These are phyloP conservation scores for Agrostemma githago DNA, from an alignment of 148 eudicot species.

Conservation along the genomic window DNA sequence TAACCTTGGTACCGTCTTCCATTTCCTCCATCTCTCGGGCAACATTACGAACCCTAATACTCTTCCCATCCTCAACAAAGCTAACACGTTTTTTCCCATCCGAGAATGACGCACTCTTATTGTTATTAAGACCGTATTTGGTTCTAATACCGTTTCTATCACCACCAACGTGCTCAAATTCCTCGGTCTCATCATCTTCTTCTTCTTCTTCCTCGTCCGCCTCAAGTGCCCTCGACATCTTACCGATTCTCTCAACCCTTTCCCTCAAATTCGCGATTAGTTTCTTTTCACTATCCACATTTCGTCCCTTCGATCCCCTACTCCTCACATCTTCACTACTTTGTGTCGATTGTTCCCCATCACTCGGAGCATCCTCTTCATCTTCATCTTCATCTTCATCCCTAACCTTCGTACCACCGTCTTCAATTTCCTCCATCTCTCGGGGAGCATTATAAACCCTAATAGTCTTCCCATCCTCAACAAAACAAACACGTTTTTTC, in stretches of 20 bases:
- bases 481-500: slow-evolving; percentile 59
- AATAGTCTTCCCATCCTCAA: slow-evolving; percentile 50
- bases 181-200: slow-evolving; percentile 27
- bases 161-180: slow-evolving; percentile 27
- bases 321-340: slow-evolving; percentile 33
- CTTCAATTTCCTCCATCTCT: slow-evolving; percentile 42
- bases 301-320: slow-evolving; percentile 22
- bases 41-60: slow-evolving; percentile 31
- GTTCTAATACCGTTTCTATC: slow-evolving; percentile 27
- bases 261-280: slow-evolving; percentile 38
- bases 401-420: slow-evolving; percentile 29
- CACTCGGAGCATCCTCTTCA: slow-evolving; percentile 38
- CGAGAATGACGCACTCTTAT: slow-evolving; percentile 23
- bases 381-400: slow-evolving; percentile 49
- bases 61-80: slow-evolving; percentile 58
- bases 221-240: slow-evolving; percentile 33
- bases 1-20: slow-evolving; percentile 35
- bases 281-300: slow-evolving; percentile 28
- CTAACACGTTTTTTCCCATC: slow-evolving; percentile 51
- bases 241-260: slow-evolving; percentile 43
- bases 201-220: slow-evolving; percentile 24
- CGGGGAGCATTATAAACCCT: slow-evolving; percentile 29
- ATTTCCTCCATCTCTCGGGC: slow-evolving; percentile 37
- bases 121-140: slow-evolving; percentile 22
- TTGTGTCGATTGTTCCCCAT: slow-evolving; percentile 36